Conservation (phyloP, 139 green algal genomes). For the Diplosphaera chodatii region DNA sequence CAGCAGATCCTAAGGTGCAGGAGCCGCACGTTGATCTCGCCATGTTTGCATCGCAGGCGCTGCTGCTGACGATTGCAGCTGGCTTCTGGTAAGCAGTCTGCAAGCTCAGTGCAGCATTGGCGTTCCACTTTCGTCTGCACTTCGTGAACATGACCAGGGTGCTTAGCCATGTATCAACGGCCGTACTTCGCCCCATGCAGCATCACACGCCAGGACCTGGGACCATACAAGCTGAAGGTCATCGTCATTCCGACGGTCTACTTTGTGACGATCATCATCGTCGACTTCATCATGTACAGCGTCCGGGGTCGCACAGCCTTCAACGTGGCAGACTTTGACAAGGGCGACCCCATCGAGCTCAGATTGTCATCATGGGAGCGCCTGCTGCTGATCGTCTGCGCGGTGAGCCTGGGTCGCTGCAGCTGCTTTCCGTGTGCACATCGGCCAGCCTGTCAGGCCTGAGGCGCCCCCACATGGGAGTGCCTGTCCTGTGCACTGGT, state of each 20-base stretch:
- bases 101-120: background rate
- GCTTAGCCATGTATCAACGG: background rate
- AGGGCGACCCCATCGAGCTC: background rate
- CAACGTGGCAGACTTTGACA: background rate
- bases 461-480: background rate
- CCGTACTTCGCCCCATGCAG: slow-evolving; percentile 15
- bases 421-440: too few species aligned
- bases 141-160: background rate
- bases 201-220: slow-evolving; percentile 41
- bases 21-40: too few species aligned
- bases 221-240: slow-evolving; percentile 34
- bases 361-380: background rate
- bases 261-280: slow-evolving; percentile 37
- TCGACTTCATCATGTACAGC: slow-evolving; percentile 7
- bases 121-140: background rate
- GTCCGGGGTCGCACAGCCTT: background rate
- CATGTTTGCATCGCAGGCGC: slow-evolving; percentile 1
- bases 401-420: background rate
- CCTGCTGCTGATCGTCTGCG: slow-evolving; percentile 6
- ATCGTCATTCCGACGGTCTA: slow-evolving; percentile 42
- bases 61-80: slow-evolving; percentile 37
- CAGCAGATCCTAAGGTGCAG: background rate
- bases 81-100: slow-evolving; percentile 37
- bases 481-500: too few species aligned
- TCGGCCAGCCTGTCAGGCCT: too few species aligned